These are phyloP conservation scores for Pyrus communis DNA, from an alignment of 306 rosid species.

Conservation along the genomic window DNA sequence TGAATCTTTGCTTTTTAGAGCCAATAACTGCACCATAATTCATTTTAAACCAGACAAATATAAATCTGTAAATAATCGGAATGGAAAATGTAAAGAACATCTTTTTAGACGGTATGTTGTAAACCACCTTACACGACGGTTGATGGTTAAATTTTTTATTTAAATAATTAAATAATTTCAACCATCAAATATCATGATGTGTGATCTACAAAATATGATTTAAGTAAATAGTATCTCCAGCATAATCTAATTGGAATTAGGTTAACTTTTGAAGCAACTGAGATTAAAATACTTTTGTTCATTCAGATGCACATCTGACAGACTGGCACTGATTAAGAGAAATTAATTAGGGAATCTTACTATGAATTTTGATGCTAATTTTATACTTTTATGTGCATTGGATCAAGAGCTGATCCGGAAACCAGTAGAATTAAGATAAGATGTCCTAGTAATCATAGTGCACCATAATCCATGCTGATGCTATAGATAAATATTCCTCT, in stretches of 20 bases:
- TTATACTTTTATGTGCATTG: conserved; percentile 9
- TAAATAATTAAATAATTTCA: background rate
- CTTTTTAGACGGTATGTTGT: too few relatives aligned
- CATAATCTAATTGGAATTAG: background rate
- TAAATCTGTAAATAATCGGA: background rate
- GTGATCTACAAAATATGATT: background rate
- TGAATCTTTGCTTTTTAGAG: conserved; percentile 37
- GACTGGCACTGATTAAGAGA: conserved; percentile 34
- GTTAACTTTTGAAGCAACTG: background rate
- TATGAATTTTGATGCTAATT: conserved; percentile 15
- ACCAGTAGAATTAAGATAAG: conserved; percentile 22
- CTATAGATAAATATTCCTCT: background rate
- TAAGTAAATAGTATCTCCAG: too few relatives aligned
- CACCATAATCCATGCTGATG: conserved; percentile 15
- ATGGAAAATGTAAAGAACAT: too few relatives aligned
- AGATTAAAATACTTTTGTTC: conserved; percentile 8
- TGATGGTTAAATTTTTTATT: too few relatives aligned
- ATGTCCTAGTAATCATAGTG: conserved; percentile 16
- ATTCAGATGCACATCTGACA: conserved; percentile 24
- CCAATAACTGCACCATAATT: conserved; percentile 41
- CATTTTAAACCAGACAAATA: background rate
- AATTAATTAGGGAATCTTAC: conserved; percentile 14
- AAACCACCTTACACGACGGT: too few relatives aligned
- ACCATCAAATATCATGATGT: background rate
- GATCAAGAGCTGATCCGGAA: conserved; percentile 26